Percentiles rank a stretch among this genome's conserved stretches.
These are phyloP conservation scores for Solioccasus polychromus DNA, from an alignment of 768 basidiomycete species.

Conservation along the genomic window DNA sequence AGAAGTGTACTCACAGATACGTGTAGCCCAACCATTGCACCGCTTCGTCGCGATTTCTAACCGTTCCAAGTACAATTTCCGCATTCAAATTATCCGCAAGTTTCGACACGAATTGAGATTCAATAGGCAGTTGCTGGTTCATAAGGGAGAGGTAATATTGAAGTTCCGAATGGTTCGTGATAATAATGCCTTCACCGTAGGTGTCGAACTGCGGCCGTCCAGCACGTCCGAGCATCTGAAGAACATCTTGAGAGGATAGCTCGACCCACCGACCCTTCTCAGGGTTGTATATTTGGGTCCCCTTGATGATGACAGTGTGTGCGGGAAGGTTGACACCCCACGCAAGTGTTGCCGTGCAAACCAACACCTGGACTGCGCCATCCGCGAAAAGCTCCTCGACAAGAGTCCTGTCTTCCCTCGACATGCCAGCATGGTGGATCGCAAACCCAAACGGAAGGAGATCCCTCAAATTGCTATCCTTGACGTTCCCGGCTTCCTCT, in stretches of 20 bases:
- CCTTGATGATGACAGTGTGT: constrained; percentile 98
- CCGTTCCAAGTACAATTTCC: constrained; percentile 92
- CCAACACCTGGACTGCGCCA: constrained; percentile 88
- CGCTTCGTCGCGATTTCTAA: constrained; percentile 93
- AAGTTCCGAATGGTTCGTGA: constrained; percentile 94
- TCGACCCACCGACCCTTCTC: constrained; percentile 99
- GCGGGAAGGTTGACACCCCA: constrained; percentile 99
- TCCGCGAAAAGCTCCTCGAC: constrained; percentile 95
- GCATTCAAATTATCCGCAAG: constrained; percentile 96
- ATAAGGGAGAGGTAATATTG: constrained; percentile 95
- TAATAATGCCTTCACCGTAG: constrained; percentile 96
- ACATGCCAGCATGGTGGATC: constrained; percentile 98
- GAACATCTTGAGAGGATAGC: constrained; percentile 89
- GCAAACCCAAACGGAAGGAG: constrained; percentile 95
- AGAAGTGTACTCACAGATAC: constrained; percentile 62
- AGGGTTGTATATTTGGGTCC: constrained; percentile 99
- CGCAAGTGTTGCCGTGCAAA: constrained; percentile 96
- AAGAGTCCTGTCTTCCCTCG: constrained; percentile 81
- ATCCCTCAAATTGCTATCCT: constrained; percentile 81
- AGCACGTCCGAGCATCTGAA: constrained; percentile 98
- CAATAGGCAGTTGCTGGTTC: constrained; percentile 98
- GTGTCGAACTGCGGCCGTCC: constrained; percentile 98
- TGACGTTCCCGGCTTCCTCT: constrained; percentile 78
- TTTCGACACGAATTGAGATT: constrained; percentile 89
- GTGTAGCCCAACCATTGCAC: constrained; percentile 98